Conservation (phyloP, 1,284 basidiomycete genomes). For the Cryptococcus hybrid region DNA sequence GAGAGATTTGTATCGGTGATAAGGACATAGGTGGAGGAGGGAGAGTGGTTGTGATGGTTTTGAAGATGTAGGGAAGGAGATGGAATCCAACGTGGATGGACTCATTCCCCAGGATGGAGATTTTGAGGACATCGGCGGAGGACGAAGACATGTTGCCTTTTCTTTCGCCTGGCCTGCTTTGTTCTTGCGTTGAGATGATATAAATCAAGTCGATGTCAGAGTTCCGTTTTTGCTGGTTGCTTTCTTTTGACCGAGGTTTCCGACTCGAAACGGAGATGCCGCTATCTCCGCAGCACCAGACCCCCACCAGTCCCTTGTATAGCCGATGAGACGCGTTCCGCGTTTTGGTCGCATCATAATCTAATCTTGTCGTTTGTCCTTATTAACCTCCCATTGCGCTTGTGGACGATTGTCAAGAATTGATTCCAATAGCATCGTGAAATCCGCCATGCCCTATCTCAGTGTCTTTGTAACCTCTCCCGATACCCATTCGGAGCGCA, state of each 20-base stretch:
- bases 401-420: too few species aligned
- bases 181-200: neutral
- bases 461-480: slow-evolving; percentile 77
- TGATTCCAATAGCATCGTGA: too few species aligned
- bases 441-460: slow-evolving; percentile 43
- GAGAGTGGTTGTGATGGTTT: slow-evolving; percentile 70
- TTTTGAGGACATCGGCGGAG: slow-evolving; percentile 52
- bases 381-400: too few species aligned
- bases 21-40: slow-evolving; percentile 86
- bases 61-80: slow-evolving; percentile 78
- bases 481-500: slow-evolving; percentile 81
- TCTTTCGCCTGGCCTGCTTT: neutral
- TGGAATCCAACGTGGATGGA: slow-evolving; percentile 92
- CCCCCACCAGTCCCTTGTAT: too few species aligned
- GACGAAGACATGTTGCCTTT: slow-evolving; percentile 8
- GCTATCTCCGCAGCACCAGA: too few species aligned
- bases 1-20: slow-evolving; percentile 91
- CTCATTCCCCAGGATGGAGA: slow-evolving; percentile 82
- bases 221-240: too few species aligned
- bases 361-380: too few species aligned
- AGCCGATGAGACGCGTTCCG: too few species aligned
- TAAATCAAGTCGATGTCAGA: neutral
- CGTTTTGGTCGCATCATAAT: too few species aligned
- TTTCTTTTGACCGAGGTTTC: too few species aligned
- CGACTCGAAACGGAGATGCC: too few species aligned